Conservation (phyloP, 2,329 filamentous ascomycete genomes). For the Hypoxylon sp. region DNA sequence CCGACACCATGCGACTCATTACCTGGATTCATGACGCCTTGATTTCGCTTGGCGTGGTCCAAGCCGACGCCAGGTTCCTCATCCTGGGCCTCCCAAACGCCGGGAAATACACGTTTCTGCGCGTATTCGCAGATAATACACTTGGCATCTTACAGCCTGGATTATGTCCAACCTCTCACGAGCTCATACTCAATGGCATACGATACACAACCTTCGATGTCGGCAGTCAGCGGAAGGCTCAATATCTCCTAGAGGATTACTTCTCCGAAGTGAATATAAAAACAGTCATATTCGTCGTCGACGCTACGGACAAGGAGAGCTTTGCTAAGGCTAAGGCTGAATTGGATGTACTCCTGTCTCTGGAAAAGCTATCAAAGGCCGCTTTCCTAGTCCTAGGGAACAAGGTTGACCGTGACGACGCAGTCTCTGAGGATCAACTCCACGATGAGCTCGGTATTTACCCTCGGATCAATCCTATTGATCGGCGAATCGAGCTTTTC, state of each 20-base stretch:
- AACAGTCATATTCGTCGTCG: constrained; percentile 82
- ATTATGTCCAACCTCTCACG: constrained; percentile 73
- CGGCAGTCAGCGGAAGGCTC: constrained; percentile 63
- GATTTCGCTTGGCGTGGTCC: constrained; percentile 70
- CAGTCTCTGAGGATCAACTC: constrained; percentile 79
- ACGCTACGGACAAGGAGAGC: constrained; percentile 81
- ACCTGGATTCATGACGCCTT: constrained; percentile 70
- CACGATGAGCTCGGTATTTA: constrained; percentile 74
- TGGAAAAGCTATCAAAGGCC: constrained; percentile 82
- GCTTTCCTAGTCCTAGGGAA: constrained; percentile 82
- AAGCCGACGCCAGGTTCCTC: constrained; percentile 75
- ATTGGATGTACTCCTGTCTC: constrained; percentile 78
- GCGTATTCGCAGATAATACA: constrained; percentile 75
- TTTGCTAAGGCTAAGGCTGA: constrained; percentile 81
- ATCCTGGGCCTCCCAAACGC: constrained; percentile 75
- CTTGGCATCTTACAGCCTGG: constrained; percentile 70
- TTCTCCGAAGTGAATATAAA: constrained; percentile 78
- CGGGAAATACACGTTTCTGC: constrained; percentile 74
- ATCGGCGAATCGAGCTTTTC: constrained; percentile 10
- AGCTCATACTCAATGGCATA: constrained; percentile 73
- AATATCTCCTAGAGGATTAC: constrained; percentile 78
- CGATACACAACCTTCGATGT: constrained; percentile 76
- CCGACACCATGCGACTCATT: constrained; percentile 17
- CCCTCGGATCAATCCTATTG: background rate
- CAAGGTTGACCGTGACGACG: constrained; percentile 83